These are phyloP conservation scores for Juncus effusus DNA, from an alignment of 176 grass and related monocot genomes.

Conservation along the genomic window DNA sequence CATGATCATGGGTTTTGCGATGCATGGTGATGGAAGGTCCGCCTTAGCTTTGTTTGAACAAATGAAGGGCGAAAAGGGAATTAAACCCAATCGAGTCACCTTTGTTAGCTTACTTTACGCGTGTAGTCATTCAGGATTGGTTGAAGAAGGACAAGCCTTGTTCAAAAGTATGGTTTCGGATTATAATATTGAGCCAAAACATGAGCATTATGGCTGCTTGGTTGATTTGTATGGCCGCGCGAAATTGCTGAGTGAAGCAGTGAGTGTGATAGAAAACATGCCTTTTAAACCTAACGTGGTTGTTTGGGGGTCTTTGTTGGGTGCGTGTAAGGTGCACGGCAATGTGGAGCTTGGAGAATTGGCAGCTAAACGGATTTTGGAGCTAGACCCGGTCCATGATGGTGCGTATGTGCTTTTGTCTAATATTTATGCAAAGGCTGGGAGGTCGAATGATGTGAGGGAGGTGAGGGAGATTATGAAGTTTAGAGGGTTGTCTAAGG, in stretches of 20 bases:
- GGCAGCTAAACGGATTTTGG: constrained; percentile 59
- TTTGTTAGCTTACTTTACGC: constrained; percentile 74
- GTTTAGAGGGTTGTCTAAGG: constrained; percentile 49
- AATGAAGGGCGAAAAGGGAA: constrained; percentile 53
- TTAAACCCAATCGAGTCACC: constrained; percentile 70
- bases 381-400: constrained; percentile 59
- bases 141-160: constrained; percentile 55
- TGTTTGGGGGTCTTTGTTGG: constrained; percentile 72
- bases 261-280: constrained; percentile 66
- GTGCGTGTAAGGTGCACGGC: constrained; percentile 61
- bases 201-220: constrained; percentile 67
- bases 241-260: constrained; percentile 61
- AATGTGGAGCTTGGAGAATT: constrained; percentile 53
- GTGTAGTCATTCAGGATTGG: constrained; percentile 80
- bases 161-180: constrained; percentile 60
- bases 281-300: constrained; percentile 57
- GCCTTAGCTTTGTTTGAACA: constrained; percentile 55
- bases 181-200: constrained; percentile 48
- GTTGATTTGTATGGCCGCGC: constrained; percentile 75
- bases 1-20: constrained; percentile 81
- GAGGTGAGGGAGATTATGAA: constrained; percentile 52
- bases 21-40: constrained; percentile 65
- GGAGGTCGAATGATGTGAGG: constrained; percentile 47
- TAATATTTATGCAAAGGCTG: constrained; percentile 66
- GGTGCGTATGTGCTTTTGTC: constrained; percentile 65